phyloP scores from a whole-genome alignment of 1,284 basidiomycete species.

The Rhizoctonia solani region DNA sequence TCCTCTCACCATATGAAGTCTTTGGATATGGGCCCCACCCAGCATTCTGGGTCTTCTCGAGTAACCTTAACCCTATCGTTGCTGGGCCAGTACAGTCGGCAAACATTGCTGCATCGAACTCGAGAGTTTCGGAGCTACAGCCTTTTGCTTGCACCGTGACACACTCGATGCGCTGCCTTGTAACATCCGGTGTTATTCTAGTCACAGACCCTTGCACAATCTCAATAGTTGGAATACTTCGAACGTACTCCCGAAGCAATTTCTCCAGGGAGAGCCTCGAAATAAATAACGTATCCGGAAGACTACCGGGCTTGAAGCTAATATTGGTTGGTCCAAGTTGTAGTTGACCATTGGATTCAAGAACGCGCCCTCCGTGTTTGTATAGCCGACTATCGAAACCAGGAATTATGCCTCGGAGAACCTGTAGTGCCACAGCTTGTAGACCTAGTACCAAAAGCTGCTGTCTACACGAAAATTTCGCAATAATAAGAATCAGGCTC shows the following conservation, averaged over 20 bases:
- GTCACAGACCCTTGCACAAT: constrained; percentile 6
- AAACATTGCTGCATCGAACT: constrained; percentile 21
- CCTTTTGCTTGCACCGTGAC: constrained; percentile 10
- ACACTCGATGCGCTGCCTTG: background rate
- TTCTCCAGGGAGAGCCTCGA: constrained; percentile 15
- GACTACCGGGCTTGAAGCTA: constrained; percentile 1
- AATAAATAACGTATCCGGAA: constrained; percentile 15
- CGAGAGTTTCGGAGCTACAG: background rate
- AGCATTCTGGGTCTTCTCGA: constrained; percentile 19
- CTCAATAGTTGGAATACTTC: background rate
- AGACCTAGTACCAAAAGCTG: background rate
- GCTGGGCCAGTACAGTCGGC: constrained; percentile 25
- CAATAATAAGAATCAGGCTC: background rate
- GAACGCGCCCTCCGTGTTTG: constrained; percentile 2
- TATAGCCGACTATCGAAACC: background rate
- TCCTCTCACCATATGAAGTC: constrained; percentile 14
- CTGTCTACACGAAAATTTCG: background rate
- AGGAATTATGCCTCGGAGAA: constrained; percentile 20
- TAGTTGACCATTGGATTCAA: constrained; percentile 16
- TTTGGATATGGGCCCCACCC: constrained; percentile 28
- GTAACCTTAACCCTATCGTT: constrained; percentile 7
- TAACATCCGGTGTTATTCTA: background rate
- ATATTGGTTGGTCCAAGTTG: constrained; percentile 4
- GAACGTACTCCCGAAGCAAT: constrained; percentile 20
- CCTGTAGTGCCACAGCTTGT: constrained; percentile 7